Evolutionary conservation across 352 stramenopile species (phyloP), one percentile per base, ranked within the genome.

Genomic region (Pythium apleroticum): DNA sequence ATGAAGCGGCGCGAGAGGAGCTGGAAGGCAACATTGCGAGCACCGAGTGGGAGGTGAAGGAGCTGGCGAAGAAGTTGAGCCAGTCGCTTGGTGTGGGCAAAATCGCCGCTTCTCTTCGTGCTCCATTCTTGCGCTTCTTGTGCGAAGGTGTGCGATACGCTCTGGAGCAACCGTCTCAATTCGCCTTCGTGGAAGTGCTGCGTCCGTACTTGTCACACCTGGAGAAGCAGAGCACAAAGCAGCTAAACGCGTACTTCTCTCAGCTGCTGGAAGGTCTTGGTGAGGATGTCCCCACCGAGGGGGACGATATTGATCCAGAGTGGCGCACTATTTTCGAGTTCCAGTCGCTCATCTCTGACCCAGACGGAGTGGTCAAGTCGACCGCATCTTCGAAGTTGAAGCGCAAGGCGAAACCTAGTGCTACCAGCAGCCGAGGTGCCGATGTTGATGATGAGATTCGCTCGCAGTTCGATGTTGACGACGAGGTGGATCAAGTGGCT

Each of bases 21-120:
- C 56, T 92, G 19, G 72, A 84, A 56, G 74, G 85, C 30, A 84
- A 73, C 19, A 73, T 93, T 48, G 63, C 78, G 25, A 74, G 20
- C 49, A 79, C 60, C 20, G 75, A 91, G 50, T 37, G 55, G 6
- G 80, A 91, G 52, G 58, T 92, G 24, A 86, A 85, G 20, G 84
- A 92, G 14, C 58, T 96, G 12, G 80, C 83, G 27, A 96, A 88
- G 74, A 80, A 85, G 50, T 74, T 96, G 9, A 95, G 84, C 27
- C 81, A 92, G 58, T 92, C 84, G 12, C 68, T 96, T 25, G 88
- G 88, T 24, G 82, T 94, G 22, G 84, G 86, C 22, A 95, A 91
- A 60, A 66, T 95, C 11, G 52, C 80, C 17, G 60, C 74, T 22
- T 79, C 84, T 12, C 65, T 96, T 57, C 74, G 83, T 56, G 77